These are phyloP conservation scores for Tylopilus plumbeoviolaceoides DNA, from an alignment of 768 basidiomycete genomes.

Conservation along the genomic window DNA sequence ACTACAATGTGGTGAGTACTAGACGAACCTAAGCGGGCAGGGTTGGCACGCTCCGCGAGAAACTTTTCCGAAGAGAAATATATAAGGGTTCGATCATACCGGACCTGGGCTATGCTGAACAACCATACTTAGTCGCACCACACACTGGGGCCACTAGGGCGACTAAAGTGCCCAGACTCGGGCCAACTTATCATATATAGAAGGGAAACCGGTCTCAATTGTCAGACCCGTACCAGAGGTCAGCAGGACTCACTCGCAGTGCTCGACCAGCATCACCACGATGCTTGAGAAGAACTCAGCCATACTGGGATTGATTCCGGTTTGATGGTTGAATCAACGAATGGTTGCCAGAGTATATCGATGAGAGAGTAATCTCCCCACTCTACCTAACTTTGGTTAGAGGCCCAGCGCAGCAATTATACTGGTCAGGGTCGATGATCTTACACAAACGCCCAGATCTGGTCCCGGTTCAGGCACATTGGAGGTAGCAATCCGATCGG, in stretches of 20 bases:
- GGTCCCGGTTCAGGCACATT: slow-evolving; percentile 31
- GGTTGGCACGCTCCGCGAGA: slow-evolving; percentile 4
- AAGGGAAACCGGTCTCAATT: slow-evolving; percentile 18
- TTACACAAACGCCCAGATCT: slow-evolving; percentile 25
- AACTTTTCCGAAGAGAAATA: slow-evolving; percentile 15
- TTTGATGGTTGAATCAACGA: slow-evolving; percentile 19
- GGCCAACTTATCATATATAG: neutral
- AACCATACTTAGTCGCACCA: slow-evolving; percentile 15
- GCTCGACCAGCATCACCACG: slow-evolving; percentile 25
- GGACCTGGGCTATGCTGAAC: slow-evolving; percentile 28
- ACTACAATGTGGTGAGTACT: slow-evolving; percentile 10
- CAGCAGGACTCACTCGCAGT: slow-evolving; percentile 10
- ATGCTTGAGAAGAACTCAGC: slow-evolving; percentile 14
- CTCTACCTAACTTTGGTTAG: slow-evolving; percentile 33
- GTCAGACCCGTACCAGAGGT: slow-evolving; percentile 12
- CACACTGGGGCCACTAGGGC: slow-evolving; percentile 2
- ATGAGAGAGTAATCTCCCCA: slow-evolving; percentile 18
- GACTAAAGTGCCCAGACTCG: slow-evolving; percentile 9
- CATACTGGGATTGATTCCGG: slow-evolving; percentile 17
- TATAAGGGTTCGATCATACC: slow-evolving; percentile 28
- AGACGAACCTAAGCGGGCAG: slow-evolving; percentile 9
- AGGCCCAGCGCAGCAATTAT: slow-evolving; percentile 10
- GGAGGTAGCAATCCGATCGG: slow-evolving; percentile 21
- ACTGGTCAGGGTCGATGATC: slow-evolving; percentile 26
- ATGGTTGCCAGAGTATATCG: slow-evolving; percentile 9